These are phyloP conservation scores for Aureobasidium melanogenum DNA, from an alignment of 2,329 filamentous ascomycete species.

Conservation along the genomic window DNA sequence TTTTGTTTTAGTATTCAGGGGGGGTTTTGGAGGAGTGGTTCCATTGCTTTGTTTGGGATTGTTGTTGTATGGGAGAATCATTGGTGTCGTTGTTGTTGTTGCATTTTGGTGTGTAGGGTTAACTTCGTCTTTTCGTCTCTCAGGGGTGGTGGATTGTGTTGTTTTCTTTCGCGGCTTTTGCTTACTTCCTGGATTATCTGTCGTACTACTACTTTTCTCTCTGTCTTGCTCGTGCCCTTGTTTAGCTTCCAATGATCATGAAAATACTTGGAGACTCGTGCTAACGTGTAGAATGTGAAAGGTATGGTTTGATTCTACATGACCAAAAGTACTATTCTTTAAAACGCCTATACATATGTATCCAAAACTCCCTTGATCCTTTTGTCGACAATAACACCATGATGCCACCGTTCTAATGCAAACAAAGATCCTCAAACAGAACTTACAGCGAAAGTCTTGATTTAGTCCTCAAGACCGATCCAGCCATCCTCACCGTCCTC, in stretches of 20 bases:
- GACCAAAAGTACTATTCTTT: no score
- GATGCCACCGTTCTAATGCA: no score
- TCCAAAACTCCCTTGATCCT: no score
- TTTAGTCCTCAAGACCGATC: conserved; percentile 12
- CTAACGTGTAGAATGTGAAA: no score
- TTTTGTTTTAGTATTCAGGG: background rate
- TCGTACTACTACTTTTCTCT: background rate
- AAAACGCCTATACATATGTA: no score
- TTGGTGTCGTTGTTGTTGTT: background rate
- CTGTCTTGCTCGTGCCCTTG: background rate
- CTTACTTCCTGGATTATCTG: background rate
- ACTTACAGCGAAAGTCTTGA: background rate
- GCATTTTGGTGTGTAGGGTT: background rate
- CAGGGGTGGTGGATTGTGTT: background rate
- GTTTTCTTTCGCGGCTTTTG: background rate
- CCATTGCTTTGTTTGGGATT: background rate
- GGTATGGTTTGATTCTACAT: no score
- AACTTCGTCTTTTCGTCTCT: background rate
- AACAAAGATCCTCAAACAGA: no score
- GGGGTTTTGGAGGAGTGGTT: background rate
- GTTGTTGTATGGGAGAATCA: background rate
- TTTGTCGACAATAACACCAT: no score
- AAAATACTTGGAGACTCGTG: background rate
- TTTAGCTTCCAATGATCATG: background rate
- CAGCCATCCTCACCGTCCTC: conserved; percentile 11